These are phyloP conservation scores for Wallacemonas collosoma DNA, from an alignment of 208 protist species.

Conservation along the genomic window DNA sequence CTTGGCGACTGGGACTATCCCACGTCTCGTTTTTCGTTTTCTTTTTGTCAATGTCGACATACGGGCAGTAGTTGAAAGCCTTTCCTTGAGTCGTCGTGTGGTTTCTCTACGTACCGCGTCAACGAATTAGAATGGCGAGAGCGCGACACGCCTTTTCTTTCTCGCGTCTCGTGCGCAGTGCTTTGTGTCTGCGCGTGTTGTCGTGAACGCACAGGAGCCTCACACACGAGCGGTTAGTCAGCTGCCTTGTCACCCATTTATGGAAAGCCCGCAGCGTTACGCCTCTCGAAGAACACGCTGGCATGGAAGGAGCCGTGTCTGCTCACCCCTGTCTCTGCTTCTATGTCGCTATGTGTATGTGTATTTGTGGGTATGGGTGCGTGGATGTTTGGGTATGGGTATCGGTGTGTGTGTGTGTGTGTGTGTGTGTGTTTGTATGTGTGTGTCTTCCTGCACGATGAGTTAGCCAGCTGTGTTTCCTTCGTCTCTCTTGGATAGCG, in stretches of 20 bases:
- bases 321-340: too few species aligned
- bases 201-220: not conserved
- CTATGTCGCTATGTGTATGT: not conserved
- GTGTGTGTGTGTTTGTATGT: not conserved
- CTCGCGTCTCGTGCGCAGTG: not conserved
- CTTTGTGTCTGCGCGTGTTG: not conserved
- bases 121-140: constrained; percentile 9
- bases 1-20: too few species aligned
- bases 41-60: too few species aligned
- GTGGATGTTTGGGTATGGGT: not conserved
- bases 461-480: constrained; percentile 20
- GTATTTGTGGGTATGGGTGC: not conserved
- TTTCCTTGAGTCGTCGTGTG: constrained; percentile 11
- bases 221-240: constrained; percentile 15
- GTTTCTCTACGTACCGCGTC: not conserved
- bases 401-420: not conserved
- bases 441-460: not conserved
- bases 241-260: constrained; percentile 8
- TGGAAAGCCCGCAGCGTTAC: constrained; percentile 21
- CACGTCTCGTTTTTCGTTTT: too few species aligned
- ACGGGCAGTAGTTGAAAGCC: not conserved
- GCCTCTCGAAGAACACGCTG: constrained; percentile 5
- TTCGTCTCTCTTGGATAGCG: not conserved
- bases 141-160: not conserved
- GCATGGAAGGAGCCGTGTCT: too few species aligned